phyloP scores from a whole-genome alignment of 106 monocot species.

The Dactylorhiza incarnata region DNA sequence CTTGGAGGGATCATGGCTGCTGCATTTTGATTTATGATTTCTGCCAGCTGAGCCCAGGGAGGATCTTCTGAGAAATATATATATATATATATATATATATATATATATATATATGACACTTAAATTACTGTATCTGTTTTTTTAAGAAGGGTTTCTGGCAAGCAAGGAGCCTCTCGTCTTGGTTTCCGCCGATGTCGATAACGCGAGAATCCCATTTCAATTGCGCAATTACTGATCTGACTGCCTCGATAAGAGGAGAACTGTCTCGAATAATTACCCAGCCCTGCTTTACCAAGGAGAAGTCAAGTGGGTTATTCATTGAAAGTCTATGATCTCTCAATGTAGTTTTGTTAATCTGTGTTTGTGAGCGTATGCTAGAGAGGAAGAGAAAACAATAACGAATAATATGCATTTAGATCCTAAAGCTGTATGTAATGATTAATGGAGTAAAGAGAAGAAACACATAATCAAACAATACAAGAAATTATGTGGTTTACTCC shows the following conservation, averaged over 20 bases:
- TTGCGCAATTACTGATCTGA: slow-evolving; percentile 38
- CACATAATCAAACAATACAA: too few relatives aligned
- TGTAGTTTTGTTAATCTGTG: background rate
- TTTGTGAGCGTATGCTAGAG: background rate
- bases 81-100: too few relatives aligned
- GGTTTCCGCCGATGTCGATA: slow-evolving; percentile 39
- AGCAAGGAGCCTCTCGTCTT: slow-evolving; percentile 54
- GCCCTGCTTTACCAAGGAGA: slow-evolving; percentile 34
- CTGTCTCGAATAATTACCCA: slow-evolving; percentile 68
- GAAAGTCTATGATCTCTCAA: background rate
- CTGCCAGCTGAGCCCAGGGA: background rate
- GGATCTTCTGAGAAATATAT: background rate
- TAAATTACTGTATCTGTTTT: slow-evolving; percentile 32
- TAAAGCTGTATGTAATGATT: too few relatives aligned
- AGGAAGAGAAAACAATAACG: background rate
- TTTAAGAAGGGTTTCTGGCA: slow-evolving; percentile 85
- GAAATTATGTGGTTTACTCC: too few relatives aligned
- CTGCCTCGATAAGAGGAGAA: slow-evolving; percentile 39
- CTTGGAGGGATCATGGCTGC: too few relatives aligned
- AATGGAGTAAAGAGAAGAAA: too few relatives aligned
- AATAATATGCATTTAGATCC: background rate
- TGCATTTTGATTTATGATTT: background rate
- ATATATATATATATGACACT: background rate
- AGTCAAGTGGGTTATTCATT: background rate
- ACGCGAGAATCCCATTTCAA: slow-evolving; percentile 71